Evolutionary conservation across 805 yeast species (phyloP).

Genomic region (Teunomyces atbi): DNA sequence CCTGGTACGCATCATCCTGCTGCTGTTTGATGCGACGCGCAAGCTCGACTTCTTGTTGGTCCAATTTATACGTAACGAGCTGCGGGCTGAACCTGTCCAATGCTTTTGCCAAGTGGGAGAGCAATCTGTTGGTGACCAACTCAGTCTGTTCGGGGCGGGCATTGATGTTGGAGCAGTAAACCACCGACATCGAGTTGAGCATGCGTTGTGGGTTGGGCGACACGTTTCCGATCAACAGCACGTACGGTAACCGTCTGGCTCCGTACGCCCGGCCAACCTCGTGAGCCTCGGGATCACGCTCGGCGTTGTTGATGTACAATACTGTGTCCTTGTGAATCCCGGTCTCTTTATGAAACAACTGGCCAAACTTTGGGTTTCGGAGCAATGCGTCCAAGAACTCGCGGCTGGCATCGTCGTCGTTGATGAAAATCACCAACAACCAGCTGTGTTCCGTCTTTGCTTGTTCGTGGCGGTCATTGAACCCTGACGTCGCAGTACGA

Average conservation of each 20-base stretch:
- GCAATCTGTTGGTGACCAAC: conserved; percentile 23
- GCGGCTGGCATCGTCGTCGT: conserved; percentile 21
- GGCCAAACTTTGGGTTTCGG: conserved; percentile 15
- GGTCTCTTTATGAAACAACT: conserved; percentile 14
- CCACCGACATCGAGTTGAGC: conserved; percentile 39
- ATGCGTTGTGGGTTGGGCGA: conserved; percentile 30
- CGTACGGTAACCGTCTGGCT: conserved; percentile 32
- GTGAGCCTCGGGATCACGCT: conserved; percentile 34
- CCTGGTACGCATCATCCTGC: conserved; percentile 43
- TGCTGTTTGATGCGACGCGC: conserved; percentile 38
- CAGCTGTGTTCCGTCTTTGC: conserved; percentile 30
- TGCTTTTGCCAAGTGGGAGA: conserved; percentile 21
- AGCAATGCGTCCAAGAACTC: conserved; percentile 17
- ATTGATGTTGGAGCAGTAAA: conserved; percentile 30
- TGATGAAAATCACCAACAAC: conserved; percentile 32
- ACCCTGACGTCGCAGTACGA: conserved; percentile 16
- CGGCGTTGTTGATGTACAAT: conserved; percentile 31
- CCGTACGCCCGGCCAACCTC: conserved; percentile 36
- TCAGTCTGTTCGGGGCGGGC: conserved; percentile 18
- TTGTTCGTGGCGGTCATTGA: conserved; percentile 29
- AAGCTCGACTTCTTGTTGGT: conserved; percentile 41
- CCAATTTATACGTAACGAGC: conserved; percentile 34
- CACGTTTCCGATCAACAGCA: conserved; percentile 37
- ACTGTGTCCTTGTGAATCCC: conserved; percentile 29
- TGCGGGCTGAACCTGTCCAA: conserved; percentile 37